These are phyloP conservation scores for Ophiobolus disseminans DNA, from an alignment of 2,329 filamentous ascomycete species.

Conservation along the genomic window DNA sequence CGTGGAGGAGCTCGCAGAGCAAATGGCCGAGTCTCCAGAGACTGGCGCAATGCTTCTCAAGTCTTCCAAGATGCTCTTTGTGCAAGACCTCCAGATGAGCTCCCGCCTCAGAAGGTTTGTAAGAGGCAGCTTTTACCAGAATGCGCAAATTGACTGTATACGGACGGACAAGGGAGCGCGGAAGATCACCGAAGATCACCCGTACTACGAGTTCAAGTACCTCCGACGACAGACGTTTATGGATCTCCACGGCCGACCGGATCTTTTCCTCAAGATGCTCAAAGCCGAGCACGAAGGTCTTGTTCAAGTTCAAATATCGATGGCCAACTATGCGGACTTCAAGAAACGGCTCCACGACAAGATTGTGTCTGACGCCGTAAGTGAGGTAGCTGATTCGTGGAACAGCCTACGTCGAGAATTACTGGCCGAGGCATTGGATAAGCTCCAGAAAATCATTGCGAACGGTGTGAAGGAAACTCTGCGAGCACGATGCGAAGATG, in stretches of 20 bases:
- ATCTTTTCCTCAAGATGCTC: conserved; percentile 95
- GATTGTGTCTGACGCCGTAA: conserved; percentile 94
- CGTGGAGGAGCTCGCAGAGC: conserved; percentile 87
- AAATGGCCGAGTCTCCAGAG: conserved; percentile 56
- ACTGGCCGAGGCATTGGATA: conserved; percentile 79
- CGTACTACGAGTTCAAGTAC: conserved; percentile 98
- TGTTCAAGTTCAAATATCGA: conserved; percentile 80
- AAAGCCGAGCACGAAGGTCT: conserved; percentile 94
- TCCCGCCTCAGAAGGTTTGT: conserved; percentile 90
- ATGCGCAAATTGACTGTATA: conserved; percentile 82
- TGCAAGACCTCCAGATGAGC: conserved; percentile 87
- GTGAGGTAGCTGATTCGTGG: conserved; percentile 93
- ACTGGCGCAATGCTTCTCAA: conserved; percentile 78
- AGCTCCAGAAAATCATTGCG: conserved; percentile 82
- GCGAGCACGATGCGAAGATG: conserved; percentile 91
- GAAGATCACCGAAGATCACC: conserved; percentile 92
- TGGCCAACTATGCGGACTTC: conserved; percentile 79
- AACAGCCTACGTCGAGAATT: conserved; percentile 86
- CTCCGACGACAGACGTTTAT: conserved; percentile 85
- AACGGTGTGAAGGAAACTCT: conserved; percentile 95
- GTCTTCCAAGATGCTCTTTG: conserved; percentile 85
- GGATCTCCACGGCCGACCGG: conserved; percentile 81
- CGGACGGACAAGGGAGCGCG: conserved; percentile 93
- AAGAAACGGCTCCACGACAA: conserved; percentile 77
- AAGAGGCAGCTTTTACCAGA: conserved; percentile 81